These are phyloP conservation scores for Linnemannia elongata DNA, from an alignment of 192 early-diverging fungal species.

Conservation along the genomic window DNA sequence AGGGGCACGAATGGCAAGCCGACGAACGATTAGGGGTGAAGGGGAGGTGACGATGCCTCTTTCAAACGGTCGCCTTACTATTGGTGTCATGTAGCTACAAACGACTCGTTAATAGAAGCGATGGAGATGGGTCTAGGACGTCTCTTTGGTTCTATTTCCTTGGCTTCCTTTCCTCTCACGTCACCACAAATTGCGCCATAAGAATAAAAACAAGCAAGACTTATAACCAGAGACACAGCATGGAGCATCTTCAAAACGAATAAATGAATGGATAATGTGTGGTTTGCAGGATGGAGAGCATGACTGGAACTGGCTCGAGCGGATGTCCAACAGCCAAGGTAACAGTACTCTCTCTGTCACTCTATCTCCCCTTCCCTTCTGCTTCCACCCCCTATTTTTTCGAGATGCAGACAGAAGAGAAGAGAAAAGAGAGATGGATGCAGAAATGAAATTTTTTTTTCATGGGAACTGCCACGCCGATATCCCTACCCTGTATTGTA, in stretches of 20 bases:
- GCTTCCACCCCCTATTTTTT: conserved; percentile 19
- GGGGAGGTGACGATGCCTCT: background rate
- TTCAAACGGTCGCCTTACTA: background rate
- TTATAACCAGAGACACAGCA: background rate
- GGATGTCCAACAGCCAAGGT: background rate
- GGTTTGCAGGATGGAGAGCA: background rate
- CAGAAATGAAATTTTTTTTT: conserved; percentile 21
- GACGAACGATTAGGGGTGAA: background rate
- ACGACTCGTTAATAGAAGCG: background rate
- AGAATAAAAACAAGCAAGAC: background rate
- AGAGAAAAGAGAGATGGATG: background rate
- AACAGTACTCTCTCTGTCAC: background rate
- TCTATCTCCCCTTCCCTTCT: background rate
- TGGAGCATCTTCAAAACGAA: background rate
- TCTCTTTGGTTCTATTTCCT: background rate
- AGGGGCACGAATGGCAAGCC: background rate
- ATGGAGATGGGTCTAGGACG: background rate
- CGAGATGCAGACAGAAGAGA: background rate
- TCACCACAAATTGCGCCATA: background rate
- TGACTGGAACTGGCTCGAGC: background rate
- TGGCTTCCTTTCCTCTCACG: background rate
- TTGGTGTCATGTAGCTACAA: background rate
- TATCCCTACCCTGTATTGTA: background rate
- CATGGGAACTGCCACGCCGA: conserved; percentile 23
- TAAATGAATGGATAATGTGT: background rate